Evolutionary conservation across 495 filamentous ascomycete genomes (phyloP), one percentile per base, ranked within the genome.

Genomic region (Trichoderma virens): DNA sequence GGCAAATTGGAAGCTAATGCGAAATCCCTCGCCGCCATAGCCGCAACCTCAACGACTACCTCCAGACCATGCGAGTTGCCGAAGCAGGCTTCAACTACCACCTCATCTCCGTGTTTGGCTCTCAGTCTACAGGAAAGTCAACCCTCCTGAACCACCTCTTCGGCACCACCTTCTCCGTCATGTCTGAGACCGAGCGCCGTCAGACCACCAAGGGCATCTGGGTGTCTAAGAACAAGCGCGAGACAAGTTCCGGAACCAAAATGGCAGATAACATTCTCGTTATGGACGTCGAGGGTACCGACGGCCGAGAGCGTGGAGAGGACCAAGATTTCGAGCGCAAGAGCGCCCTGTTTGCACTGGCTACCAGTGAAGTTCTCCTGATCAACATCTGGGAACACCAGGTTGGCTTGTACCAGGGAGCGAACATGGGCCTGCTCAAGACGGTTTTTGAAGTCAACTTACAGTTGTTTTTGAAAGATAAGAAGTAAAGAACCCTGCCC

Each of bases 371-470:
- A 79, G 94, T 98, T 61, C 81, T 98, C 65, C 95, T 98, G 72
- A 90, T 98, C 72, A 98, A 98, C 70, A 93, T 98, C 66, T 98
- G 94, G 94, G 94, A 98, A 77, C 93, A 97, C 75, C 94, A 98
- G 75, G 94, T 98, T 60, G 94, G 94, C 25, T 75, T 98, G 71
- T 98, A 98, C 71, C 94, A 98, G 76, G 94, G 94, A 62, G 94
- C 94, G 65, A 98, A 98, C 75, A 98, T 98, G 94, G 94, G 94
- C 2, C 73, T 98, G 66, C 75, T 98, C 65, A 98, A 98, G 80
- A 98, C 95, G 13, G 94, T 98, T 6, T 98, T 98, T 70, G 94
- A 98, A 78, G 94, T 98, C 70, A 98, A 98, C 73, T 72, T 98
- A 70, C 94, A 97, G 75, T 78, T 98, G 27, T 98, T 98, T 72